Evolutionary conservation across 2,329 filamentous ascomycete species (phyloP).

Genomic region (Didymella pomorum): DNA sequence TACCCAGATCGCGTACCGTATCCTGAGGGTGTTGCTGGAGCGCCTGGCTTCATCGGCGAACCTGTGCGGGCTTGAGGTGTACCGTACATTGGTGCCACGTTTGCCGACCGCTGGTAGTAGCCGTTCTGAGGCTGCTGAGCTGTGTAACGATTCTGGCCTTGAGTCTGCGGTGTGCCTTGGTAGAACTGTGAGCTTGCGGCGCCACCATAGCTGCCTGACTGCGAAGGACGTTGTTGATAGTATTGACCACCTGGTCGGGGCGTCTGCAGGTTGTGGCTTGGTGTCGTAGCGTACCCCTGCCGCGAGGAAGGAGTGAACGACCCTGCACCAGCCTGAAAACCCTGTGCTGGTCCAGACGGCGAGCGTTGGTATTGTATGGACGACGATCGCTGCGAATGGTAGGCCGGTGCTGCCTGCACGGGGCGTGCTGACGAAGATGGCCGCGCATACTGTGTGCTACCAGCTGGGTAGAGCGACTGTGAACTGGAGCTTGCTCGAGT

Average conservation of each 20-base stretch:
- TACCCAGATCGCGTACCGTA: constrained; percentile 42
- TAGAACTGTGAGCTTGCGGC: constrained; percentile 45
- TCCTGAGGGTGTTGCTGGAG: constrained; percentile 31
- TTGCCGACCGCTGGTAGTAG: constrained; percentile 47
- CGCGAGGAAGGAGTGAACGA: constrained; percentile 41
- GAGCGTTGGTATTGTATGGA: constrained; percentile 49
- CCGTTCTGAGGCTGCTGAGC: constrained; percentile 40
- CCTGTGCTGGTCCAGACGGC: constrained; percentile 38
- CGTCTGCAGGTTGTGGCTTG: constrained; percentile 44
- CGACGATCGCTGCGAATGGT: constrained; percentile 49
- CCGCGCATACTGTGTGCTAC: constrained; percentile 44
- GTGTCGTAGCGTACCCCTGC: constrained; percentile 38
- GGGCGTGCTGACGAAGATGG: constrained; percentile 40
- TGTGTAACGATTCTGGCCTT: constrained; percentile 45
- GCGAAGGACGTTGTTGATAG: constrained; percentile 43
- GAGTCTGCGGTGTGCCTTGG: constrained; percentile 44
- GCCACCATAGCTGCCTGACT: constrained; percentile 40
- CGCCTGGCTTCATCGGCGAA: constrained; percentile 49
- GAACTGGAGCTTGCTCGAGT: constrained; percentile 38
- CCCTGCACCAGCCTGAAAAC: constrained; percentile 40
- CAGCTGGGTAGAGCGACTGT: constrained; percentile 40
- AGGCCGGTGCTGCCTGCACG: constrained; percentile 42
- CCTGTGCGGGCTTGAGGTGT: constrained; percentile 44
- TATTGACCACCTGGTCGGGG: constrained; percentile 42
- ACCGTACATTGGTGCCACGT: constrained; percentile 45